Conservation (phyloP, 495 filamentous ascomycete species). For the Penicillium steckii region DNA sequence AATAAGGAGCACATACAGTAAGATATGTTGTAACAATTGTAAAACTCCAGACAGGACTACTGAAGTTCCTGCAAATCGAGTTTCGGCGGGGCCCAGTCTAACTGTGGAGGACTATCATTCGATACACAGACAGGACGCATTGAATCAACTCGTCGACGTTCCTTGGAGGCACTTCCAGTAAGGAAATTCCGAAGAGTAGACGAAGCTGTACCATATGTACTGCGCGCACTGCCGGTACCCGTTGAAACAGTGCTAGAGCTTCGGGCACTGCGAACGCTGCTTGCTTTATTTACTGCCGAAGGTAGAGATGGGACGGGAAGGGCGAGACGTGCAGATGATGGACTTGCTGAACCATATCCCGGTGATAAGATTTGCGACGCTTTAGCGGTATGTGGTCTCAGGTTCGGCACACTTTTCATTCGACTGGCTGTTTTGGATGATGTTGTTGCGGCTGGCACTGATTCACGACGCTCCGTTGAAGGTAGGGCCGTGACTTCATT, state of each 20-base stretch:
- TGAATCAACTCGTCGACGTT: conserved; percentile 32
- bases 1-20: background rate
- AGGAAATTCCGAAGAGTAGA: conserved; percentile 43
- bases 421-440: background rate
- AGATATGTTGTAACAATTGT: too few relatives aligned
- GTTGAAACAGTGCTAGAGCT: conserved; percentile 44
- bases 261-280: conserved; percentile 41
- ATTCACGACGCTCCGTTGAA: background rate
- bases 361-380: conserved; percentile 21
- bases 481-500: background rate
- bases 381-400: conserved; percentile 27
- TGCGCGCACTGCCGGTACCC: conserved; percentile 40
- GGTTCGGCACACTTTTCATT: conserved; percentile 17
- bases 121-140: conserved; percentile 36
- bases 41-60: conserved; percentile 12
- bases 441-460: background rate
- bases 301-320: conserved; percentile 39
- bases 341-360: conserved; percentile 24
- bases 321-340: conserved; percentile 29
- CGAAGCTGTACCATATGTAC: conserved; percentile 39
- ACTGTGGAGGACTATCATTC: conserved; percentile 35
- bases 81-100: conserved; percentile 46
- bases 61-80: conserved; percentile 37
- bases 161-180: conserved; percentile 28
- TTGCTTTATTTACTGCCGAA: conserved; percentile 28